Evolutionary conservation across 1,284 basidiomycete species (phyloP).

Genomic region (Melampsora americana): DNA sequence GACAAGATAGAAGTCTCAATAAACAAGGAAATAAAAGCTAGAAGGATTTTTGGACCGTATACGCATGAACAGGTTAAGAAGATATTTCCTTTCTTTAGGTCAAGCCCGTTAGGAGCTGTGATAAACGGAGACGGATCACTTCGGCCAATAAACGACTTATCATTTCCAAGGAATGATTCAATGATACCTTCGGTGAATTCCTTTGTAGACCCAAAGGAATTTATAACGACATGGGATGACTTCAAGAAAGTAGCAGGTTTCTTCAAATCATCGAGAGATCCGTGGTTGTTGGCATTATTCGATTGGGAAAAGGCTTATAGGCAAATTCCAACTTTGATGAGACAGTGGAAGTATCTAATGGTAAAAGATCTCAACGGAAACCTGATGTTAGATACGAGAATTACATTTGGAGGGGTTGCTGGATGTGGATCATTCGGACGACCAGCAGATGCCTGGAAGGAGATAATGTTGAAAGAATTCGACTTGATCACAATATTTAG

Average conservation of each 20-base stretch:
- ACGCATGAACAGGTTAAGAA: not conserved
- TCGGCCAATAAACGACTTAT: conserved; percentile 5
- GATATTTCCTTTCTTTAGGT: not conserved
- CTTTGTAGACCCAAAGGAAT: not conserved
- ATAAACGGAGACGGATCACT: conserved; percentile 3
- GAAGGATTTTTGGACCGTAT: conserved; percentile 10
- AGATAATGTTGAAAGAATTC: not conserved
- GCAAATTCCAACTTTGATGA: no score
- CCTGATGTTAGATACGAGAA: no score
- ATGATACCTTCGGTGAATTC: conserved; percentile 6
- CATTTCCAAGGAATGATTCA: not conserved
- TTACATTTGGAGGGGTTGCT: no score
- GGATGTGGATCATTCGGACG: not conserved
- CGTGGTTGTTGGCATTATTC: not conserved
- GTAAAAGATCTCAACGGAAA: no score
- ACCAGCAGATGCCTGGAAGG: not conserved
- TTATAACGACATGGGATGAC: conserved; percentile 12
- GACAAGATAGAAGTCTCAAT: no score
- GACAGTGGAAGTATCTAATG: no score
- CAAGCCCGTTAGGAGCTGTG: conserved; percentile 10
- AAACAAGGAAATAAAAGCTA: no score
- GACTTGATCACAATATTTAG: not conserved
- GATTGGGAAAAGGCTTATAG: no score
- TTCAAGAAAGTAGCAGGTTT: not conserved
- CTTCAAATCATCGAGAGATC: not conserved